Evolutionary conservation across 2,329 filamentous ascomycete species (phyloP).

Genomic region (Penicillium crustosum): DNA sequence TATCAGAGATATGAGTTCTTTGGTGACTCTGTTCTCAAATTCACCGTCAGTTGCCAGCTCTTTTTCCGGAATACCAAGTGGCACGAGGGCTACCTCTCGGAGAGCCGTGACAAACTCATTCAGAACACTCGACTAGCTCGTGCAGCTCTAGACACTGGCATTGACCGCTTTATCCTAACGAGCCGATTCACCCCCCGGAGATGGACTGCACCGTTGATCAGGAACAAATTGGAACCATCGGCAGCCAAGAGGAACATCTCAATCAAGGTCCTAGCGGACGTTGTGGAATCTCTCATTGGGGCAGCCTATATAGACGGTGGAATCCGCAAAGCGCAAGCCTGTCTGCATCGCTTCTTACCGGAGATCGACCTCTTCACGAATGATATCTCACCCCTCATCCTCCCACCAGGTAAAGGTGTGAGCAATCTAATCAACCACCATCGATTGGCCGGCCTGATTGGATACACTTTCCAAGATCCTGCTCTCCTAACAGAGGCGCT

Average conservation of each 20-base stretch:
- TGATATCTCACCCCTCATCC: slow-evolving; percentile 9
- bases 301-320: slow-evolving; percentile 71
- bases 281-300: slow-evolving; percentile 82
- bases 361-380: slow-evolving; percentile 44
- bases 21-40: slow-evolving; percentile 81
- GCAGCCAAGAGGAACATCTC: slow-evolving; percentile 52
- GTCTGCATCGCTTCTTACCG: slow-evolving; percentile 66
- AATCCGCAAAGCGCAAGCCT: slow-evolving; percentile 60
- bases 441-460: slow-evolving; percentile 46
- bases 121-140: slow-evolving; percentile 71
- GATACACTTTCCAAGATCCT: slow-evolving; percentile 69
- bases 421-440: slow-evolving; percentile 18
- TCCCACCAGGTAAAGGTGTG: not conserved
- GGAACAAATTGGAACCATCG: slow-evolving; percentile 33
- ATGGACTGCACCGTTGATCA: slow-evolving; percentile 68
- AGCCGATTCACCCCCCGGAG: slow-evolving; percentile 66
- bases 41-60: slow-evolving; percentile 66
- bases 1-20: slow-evolving; percentile 87
- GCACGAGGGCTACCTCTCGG: slow-evolving; percentile 75
- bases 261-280: slow-evolving; percentile 80
- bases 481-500: slow-evolving; percentile 72
- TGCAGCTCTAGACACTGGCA: slow-evolving; percentile 60
- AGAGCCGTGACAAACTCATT: slow-evolving; percentile 67
- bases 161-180: slow-evolving; percentile 72
- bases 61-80: slow-evolving; percentile 60